phyloP scores from a whole-genome alignment of 2,329 filamentous ascomycete genomes.

The Cladosporium oxysporum region DNA sequence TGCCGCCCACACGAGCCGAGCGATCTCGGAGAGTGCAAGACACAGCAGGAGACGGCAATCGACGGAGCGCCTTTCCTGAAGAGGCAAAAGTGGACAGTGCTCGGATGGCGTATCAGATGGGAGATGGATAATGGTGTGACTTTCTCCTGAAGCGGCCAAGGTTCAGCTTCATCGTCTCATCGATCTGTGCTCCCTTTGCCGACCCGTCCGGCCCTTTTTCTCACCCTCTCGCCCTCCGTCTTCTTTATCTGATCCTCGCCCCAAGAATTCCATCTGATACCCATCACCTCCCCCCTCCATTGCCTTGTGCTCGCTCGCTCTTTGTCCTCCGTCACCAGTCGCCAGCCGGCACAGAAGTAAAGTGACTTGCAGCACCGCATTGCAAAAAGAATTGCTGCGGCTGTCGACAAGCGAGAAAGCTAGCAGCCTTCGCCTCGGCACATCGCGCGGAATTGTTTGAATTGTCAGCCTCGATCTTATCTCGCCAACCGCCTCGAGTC shows the following conservation, averaged over 20 bases:
- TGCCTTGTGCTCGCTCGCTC: background rate
- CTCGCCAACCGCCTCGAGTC: background rate
- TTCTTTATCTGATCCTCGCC: constrained; percentile 13
- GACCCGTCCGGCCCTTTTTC: background rate
- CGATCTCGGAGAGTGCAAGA: constrained; percentile 4
- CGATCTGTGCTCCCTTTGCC: background rate
- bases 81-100: constrained; percentile 3
- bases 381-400: background rate
- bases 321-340: background rate
- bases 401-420: background rate
- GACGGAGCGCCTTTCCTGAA: constrained; percentile 7
- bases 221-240: background rate
- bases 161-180: background rate
- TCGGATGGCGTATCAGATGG: constrained; percentile 11
- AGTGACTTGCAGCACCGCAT: background rate
- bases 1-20: constrained; percentile 13
- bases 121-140: constrained; percentile 8
- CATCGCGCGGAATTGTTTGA: background rate
- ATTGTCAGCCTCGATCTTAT: constrained; percentile 7
- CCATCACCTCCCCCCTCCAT: constrained; percentile 1
- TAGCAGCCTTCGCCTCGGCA: constrained; percentile 2
- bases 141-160: constrained; percentile 10
- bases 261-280: constrained; percentile 9
- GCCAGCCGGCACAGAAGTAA: background rate
- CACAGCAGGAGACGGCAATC: background rate